phyloP scores from a whole-genome alignment of 1,139 yeast species.

The Candida sp. region DNA sequence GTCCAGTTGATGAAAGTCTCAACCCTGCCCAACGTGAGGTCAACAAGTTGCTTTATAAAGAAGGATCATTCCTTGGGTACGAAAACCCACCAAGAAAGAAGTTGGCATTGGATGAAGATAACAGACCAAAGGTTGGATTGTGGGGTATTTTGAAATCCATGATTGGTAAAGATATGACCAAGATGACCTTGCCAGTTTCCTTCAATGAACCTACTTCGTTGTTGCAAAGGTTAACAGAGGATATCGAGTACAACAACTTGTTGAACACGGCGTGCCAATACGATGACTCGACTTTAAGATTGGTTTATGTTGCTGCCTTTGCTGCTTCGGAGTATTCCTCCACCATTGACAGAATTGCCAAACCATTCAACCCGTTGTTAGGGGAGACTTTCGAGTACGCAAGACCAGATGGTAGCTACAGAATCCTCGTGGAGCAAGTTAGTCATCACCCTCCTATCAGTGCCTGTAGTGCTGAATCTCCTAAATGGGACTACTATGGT shows the following conservation, averaged over 20 bases:
- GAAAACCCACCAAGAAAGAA: constrained; percentile 83
- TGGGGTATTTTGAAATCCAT: constrained; percentile 96
- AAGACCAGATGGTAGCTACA: constrained; percentile 83
- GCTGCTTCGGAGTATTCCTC: constrained; percentile 91
- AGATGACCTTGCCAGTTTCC: constrained; percentile 93
- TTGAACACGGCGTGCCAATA: constrained; percentile 76
- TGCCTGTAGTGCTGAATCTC: constrained; percentile 86
- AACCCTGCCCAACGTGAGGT: constrained; percentile 50
- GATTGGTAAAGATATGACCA: constrained; percentile 98
- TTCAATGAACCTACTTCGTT: constrained; percentile 96
- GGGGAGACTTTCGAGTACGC: constrained; percentile 96
- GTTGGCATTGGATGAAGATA: constrained; percentile 75
- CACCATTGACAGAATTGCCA: constrained; percentile 91
- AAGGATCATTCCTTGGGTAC: constrained; percentile 83
- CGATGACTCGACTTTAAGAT: constrained; percentile 80
- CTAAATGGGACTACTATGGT: constrained; percentile 95
- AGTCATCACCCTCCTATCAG: constrained; percentile 98
- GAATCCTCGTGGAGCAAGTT: constrained; percentile 91
- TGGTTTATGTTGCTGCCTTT: constrained; percentile 90
- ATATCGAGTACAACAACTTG: constrained; percentile 83
- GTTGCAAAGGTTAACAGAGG: constrained; percentile 94
- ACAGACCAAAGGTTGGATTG: constrained; percentile 86
- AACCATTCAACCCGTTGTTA: constrained; percentile 93
- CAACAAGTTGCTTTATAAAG: constrained; percentile 44
- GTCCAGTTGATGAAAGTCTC: constrained; percentile 15